Evolutionary conservation across 2,329 filamentous ascomycete genomes (phyloP).

Genomic region (Fusarium sulawesiense): DNA sequence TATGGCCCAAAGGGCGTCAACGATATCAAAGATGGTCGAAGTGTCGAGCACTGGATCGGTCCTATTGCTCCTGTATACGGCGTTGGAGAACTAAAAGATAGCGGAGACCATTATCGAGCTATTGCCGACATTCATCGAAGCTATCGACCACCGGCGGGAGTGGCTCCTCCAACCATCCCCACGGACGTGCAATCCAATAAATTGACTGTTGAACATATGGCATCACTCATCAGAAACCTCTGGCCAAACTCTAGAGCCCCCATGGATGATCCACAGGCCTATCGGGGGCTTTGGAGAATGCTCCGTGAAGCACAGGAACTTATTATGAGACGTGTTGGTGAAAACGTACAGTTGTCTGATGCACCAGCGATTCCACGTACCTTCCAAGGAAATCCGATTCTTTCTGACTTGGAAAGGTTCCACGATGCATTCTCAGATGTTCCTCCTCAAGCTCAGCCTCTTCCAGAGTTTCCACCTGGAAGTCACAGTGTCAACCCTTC

Average conservation of each 20-base stretch:
- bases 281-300: neutral
- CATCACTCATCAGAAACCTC: neutral
- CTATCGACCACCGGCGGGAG: slow-evolving; percentile 18
- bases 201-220: neutral
- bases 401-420: neutral
- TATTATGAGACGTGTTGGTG: neutral
- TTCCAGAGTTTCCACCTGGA: neutral
- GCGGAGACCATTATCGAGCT: neutral
- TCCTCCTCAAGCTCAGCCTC: neutral
- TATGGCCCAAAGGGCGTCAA: slow-evolving; percentile 45
- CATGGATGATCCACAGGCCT: neutral
- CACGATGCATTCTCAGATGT: neutral
- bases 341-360: neutral
- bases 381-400: slow-evolving; percentile 17
- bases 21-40: slow-evolving; percentile 34
- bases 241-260: neutral
- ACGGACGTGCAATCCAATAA: neutral
- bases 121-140: slow-evolving; percentile 2
- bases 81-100: neutral
- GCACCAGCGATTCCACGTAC: neutral
- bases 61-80: slow-evolving; percentile 34
- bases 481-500: neutral
- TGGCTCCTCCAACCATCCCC: neutral
- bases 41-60: slow-evolving; percentile 41
- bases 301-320: neutral